Evolutionary conservation across 139 green algal species (phyloP).

Genomic region (Axilococcus clingmanii): DNA sequence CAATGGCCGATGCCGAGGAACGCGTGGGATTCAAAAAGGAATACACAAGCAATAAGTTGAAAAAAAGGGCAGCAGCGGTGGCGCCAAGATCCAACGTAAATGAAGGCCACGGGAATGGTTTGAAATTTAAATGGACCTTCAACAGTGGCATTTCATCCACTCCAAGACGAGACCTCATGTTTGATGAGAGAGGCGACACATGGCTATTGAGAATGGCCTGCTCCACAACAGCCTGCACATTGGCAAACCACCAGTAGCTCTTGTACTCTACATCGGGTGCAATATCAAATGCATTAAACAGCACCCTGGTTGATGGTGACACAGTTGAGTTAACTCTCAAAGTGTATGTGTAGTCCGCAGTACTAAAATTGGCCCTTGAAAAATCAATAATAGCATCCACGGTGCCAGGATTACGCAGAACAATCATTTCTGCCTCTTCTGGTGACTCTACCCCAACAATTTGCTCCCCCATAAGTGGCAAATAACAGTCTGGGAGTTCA

Average conservation of each 20-base stretch:
- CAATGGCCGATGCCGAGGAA: no score
- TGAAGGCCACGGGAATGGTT: no score
- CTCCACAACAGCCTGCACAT: slow-evolving; percentile 54
- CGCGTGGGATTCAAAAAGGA: no score
- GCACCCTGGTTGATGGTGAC: slow-evolving; percentile 43
- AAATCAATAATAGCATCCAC: slow-evolving; percentile 44
- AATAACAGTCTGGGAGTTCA: slow-evolving; percentile 34
- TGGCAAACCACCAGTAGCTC: slow-evolving; percentile 69
- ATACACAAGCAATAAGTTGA: no score
- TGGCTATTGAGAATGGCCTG: slow-evolving; percentile 33
- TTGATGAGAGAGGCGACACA: slow-evolving; percentile 38
- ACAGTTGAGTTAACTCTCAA: slow-evolving; percentile 64
- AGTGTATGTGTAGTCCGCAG: slow-evolving; percentile 7
- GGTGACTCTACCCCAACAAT: slow-evolving; percentile 6
- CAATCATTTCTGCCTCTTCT: slow-evolving; percentile 10
- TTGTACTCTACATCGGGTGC: slow-evolving; percentile 28
- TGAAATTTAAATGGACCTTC: not conserved
- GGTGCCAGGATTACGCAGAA: slow-evolving; percentile 5
- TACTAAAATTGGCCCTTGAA: no score
- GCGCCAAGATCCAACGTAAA: no score
- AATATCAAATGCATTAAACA: slow-evolving; percentile 56
- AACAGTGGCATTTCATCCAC: not conserved
- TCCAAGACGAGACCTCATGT: slow-evolving; percentile 33
- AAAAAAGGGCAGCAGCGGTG: no score
- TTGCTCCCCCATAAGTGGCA: slow-evolving; percentile 19